Evolutionary conservation across 2,329 filamentous ascomycete genomes (phyloP).

Genomic region (Orbilia quercus): DNA sequence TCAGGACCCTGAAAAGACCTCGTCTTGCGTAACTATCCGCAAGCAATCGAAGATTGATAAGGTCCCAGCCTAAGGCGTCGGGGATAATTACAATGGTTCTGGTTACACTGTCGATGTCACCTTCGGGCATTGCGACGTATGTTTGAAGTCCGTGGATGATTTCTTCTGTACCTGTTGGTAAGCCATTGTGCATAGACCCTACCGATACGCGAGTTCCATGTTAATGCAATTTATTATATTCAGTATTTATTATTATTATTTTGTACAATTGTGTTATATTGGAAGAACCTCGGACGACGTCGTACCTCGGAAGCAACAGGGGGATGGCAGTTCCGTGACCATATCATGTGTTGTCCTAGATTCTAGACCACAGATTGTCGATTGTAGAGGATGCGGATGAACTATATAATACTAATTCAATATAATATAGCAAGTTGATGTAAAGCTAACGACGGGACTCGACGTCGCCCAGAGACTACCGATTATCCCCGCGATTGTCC

Average conservation of each 20-base stretch:
- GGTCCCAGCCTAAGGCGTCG: constrained; percentile 70
- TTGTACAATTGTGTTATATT: too few species aligned
- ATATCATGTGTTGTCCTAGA: constrained; percentile 11
- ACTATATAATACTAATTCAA: too few species aligned
- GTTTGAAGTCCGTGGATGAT: constrained; percentile 67
- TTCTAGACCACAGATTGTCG: not conserved
- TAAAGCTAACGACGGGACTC: too few species aligned
- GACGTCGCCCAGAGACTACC: too few species aligned
- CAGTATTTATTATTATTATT: too few species aligned
- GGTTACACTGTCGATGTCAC: too few species aligned
- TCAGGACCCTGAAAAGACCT: constrained; percentile 67
- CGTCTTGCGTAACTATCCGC: constrained; percentile 69
- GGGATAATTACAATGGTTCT: constrained; percentile 69
- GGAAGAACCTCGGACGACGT: not conserved
- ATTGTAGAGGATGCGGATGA: not conserved
- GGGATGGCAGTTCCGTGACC: constrained; percentile 37
- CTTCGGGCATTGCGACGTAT: constrained; percentile 65
- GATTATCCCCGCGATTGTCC: too few species aligned
- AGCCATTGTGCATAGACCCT: constrained; percentile 65
- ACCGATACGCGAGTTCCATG: not conserved
- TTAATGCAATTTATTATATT: too few species aligned
- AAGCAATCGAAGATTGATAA: constrained; percentile 68
- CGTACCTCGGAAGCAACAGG: constrained; percentile 47
- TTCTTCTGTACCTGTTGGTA: constrained; percentile 65
- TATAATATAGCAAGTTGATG: too few species aligned